phyloP scores from a whole-genome alignment of 2,329 filamentous ascomycete species.

The Hypoxylon sp. region DNA sequence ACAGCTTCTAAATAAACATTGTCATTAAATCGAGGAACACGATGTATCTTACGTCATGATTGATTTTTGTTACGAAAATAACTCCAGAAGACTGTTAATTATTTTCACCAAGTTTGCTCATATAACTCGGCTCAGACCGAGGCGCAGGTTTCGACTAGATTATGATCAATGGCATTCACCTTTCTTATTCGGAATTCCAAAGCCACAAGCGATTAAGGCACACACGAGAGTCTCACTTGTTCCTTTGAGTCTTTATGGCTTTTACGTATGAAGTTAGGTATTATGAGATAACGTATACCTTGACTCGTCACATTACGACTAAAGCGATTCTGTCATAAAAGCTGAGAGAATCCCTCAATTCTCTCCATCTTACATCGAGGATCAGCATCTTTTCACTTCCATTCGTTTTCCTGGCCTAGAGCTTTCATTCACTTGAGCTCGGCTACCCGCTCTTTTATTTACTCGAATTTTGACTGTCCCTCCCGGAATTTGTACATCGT shows the following conservation, averaged over 20 bases:
- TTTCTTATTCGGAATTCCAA: slow-evolving; percentile 16
- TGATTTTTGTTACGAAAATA: slow-evolving; percentile 8
- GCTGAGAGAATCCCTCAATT: slow-evolving; percentile 5
- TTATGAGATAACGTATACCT: slow-evolving; percentile 15
- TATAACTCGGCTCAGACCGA: slow-evolving; percentile 22
- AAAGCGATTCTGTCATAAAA: slow-evolving; percentile 24
- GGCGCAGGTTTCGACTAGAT: slow-evolving; percentile 42
- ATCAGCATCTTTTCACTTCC: slow-evolving; percentile 32
- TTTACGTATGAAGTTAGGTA: slow-evolving; percentile 3
- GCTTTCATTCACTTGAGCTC: slow-evolving; percentile 42
- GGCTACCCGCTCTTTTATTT: slow-evolving; percentile 40
- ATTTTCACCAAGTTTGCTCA: slow-evolving; percentile 8
- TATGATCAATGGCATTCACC: slow-evolving; percentile 8
- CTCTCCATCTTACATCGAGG: slow-evolving; percentile 4
- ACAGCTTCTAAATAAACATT: slow-evolving; percentile 3
- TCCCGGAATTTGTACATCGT: slow-evolving; percentile 16
- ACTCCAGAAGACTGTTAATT: neutral
- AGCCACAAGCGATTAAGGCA: neutral
- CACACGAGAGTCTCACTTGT: neutral
- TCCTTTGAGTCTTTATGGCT: slow-evolving; percentile 10
- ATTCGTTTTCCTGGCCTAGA: slow-evolving; percentile 32
- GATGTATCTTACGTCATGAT: neutral
- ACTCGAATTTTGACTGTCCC: slow-evolving; percentile 31
- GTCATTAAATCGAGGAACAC: slow-evolving; percentile 10
- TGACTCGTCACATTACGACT: slow-evolving; percentile 8